Conservation (phyloP, 306 rosid genomes). For the Gleditsia sinensis region DNA sequence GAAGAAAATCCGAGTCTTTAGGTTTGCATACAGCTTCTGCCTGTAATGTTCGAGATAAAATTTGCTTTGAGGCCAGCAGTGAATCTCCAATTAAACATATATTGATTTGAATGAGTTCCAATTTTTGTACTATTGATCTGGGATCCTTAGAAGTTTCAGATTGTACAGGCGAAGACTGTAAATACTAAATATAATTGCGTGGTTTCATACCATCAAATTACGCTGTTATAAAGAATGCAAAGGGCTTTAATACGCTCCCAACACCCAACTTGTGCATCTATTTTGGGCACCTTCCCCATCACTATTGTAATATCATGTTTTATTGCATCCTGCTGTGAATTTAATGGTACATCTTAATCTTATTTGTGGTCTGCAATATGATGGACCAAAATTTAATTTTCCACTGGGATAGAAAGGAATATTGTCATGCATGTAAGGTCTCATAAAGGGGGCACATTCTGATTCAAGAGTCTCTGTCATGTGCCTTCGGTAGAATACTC, state of each 20-base stretch:
- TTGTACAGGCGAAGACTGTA: constrained; percentile 55
- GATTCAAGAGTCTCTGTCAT: too few relatives aligned
- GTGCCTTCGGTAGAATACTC: too few relatives aligned
- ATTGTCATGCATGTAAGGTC: neutral
- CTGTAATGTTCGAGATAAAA: neutral
- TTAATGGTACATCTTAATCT: too few relatives aligned
- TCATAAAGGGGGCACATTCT: too few relatives aligned
- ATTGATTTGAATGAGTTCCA: constrained; percentile 21
- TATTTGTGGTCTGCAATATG: neutral
- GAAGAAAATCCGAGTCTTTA: constrained; percentile 51
- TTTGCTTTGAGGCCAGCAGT: constrained; percentile 14
- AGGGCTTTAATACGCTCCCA: neutral
- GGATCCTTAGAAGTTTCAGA: constrained; percentile 9
- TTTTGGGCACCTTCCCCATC: neutral
- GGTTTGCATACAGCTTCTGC: constrained; percentile 32
- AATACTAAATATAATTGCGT: constrained; percentile 55
- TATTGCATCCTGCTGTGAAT: neutral
- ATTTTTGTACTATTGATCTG: constrained; percentile 28
- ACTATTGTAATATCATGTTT: neutral
- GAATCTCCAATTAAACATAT: constrained; percentile 27
- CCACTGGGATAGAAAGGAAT: neutral
- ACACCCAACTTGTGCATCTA: neutral
- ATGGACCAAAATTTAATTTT: neutral
- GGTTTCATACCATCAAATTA: constrained; percentile 28
- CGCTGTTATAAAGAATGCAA: constrained; percentile 19